These are phyloP conservation scores for Mangifera indica DNA, from an alignment of 345 rosid genomes.

Conservation along the genomic window DNA sequence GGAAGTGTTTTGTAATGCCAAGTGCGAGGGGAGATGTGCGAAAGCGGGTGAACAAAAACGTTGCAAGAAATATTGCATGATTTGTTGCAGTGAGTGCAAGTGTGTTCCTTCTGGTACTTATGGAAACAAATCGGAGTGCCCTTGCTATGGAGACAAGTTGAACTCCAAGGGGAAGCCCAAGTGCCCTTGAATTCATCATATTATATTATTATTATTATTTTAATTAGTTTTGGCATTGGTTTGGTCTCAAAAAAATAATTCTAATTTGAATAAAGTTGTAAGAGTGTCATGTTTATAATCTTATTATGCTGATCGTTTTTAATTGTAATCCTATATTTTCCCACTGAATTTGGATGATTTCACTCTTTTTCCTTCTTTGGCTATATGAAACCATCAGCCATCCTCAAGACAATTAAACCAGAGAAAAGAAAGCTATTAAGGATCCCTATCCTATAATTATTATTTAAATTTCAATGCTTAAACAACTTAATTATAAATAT, in stretches of 20 bases:
- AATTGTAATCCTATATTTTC: background rate
- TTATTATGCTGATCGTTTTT: too few relatives aligned
- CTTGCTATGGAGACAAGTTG: slow-evolving; percentile 41
- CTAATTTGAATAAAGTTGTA: background rate
- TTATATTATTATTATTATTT: background rate
- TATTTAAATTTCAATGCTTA: background rate
- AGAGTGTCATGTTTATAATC: too few relatives aligned
- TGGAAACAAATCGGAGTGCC: slow-evolving; percentile 47
- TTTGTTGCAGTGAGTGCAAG: slow-evolving; percentile 49
- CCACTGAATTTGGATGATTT: background rate
- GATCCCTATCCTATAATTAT: too few relatives aligned
- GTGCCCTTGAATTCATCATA: slow-evolving; percentile 37
- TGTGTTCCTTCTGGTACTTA: slow-evolving; percentile 57
- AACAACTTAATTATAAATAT: background rate
- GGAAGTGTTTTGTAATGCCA: slow-evolving; percentile 4
- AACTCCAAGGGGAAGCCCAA: slow-evolving; percentile 42
- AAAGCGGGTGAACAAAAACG: slow-evolving; percentile 35
- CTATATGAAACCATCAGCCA: too few relatives aligned
- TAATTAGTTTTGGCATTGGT: background rate
- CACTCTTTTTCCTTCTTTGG: too few relatives aligned
- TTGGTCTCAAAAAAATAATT: background rate
- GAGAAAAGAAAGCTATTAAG: too few relatives aligned
- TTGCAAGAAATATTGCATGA: slow-evolving; percentile 47
- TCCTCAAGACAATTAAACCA: too few relatives aligned
- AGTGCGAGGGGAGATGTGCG: slow-evolving; percentile 43